Conservation (phyloP, 352 stramenopile species). For the Phytophthora sp. region DNA sequence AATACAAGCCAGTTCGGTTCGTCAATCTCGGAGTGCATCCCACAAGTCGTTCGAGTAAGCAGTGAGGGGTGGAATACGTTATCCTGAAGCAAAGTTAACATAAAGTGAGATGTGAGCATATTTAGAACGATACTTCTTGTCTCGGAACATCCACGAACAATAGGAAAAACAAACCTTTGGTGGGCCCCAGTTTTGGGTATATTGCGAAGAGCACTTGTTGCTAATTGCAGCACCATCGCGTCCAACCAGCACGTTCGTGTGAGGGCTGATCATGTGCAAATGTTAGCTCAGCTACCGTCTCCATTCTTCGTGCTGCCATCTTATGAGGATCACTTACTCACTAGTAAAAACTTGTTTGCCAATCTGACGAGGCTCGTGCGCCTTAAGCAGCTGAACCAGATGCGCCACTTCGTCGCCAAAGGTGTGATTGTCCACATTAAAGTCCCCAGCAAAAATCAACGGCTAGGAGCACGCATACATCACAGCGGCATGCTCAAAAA, state of each 20-base stretch:
- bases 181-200: slow-evolving; percentile 76
- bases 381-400: slow-evolving; percentile 61
- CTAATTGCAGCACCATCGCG: slow-evolving; percentile 78
- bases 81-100: too few species aligned
- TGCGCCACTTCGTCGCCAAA: slow-evolving; percentile 73
- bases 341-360: slow-evolving; percentile 77
- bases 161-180: slow-evolving; percentile 34
- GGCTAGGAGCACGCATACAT: slow-evolving; percentile 37
- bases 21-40: slow-evolving; percentile 14
- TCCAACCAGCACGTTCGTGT: slow-evolving; percentile 79
- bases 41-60: slow-evolving; percentile 61
- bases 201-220: slow-evolving; percentile 73
- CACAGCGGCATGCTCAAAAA: neutral
- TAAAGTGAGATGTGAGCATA: too few species aligned
- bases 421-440: slow-evolving; percentile 87
- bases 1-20: slow-evolving; percentile 42
- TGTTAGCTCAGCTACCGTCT: neutral
- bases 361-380: slow-evolving; percentile 47
- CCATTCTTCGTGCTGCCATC: neutral
- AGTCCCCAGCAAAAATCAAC: slow-evolving; percentile 82
- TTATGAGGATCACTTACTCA: slow-evolving; percentile 54
- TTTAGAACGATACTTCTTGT: too few species aligned
- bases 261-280: slow-evolving; percentile 48
- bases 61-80: slow-evolving; percentile 54
- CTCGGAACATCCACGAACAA: too few species aligned